Base-by-base conservation (phyloP, 1,284 basidiomycete genomes). In the Entoloma clypeatum region DNA sequence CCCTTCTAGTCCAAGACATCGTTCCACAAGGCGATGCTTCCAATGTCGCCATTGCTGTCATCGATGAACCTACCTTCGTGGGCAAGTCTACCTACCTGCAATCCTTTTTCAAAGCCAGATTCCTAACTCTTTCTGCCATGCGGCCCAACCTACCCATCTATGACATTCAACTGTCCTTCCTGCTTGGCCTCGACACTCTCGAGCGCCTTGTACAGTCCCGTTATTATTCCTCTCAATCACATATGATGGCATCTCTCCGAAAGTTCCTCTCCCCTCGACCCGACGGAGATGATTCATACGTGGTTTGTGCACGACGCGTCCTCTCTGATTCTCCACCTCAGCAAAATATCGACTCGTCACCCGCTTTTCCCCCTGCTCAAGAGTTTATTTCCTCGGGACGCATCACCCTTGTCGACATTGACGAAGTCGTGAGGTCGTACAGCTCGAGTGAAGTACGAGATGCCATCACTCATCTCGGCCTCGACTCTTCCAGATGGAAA, bases 171-270 rank as follows among this genome's bases (percentile, higher is more conserved):
- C 61, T 90, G 13, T 72, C 75, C 7, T 92, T 90, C 58, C 63
- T 91, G 17, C 68, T 95, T 41, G 94, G 94, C 7, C 79, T 81
- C 40, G 95, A 99, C 58, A 99, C 95, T 1, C 73, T 98, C 21
- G 77, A 83, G 43, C 81, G 95, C 6, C 75, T 97, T 36, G 83
- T 96, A 43, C 77, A 84, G 10, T 75, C 81, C 1, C 77, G 78
- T 26, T 98, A 92, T 62, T 97, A 97, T 55, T 48, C 54, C 13
- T 61, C 62, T 10, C 56, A 61, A 42, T 44, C 74, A 33, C 65
- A 69, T 4, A 90, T 93, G 79, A 53, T 65, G 31, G 47, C 51
- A 4, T 69, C 77, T 6, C 68, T 93, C 16, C 59, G 56, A n/a
- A 62, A 58, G 9, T 86, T 92, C 63, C 76, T 94, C 35, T 71